Conservation (phyloP, 78 protist genomes). For the Dictyostelium firmibasis region DNA sequence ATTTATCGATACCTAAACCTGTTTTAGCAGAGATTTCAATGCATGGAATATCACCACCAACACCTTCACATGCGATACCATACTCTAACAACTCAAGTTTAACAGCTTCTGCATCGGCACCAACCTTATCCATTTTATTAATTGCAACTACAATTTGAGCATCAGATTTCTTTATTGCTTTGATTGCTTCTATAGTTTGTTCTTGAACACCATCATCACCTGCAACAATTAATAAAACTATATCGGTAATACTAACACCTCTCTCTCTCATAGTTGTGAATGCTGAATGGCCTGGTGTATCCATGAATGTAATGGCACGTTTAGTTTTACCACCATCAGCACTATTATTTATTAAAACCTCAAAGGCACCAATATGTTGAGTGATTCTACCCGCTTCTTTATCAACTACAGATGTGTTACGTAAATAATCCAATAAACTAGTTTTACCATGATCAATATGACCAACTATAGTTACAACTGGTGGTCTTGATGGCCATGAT, state of each 20-base stretch:
- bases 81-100: conserved; percentile 65
- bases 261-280: conserved; percentile 90
- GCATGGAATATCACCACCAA: conserved; percentile 89
- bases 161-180: conserved; percentile 46
- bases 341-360: neutral
- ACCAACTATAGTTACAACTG: conserved; percentile 96
- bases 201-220: conserved; percentile 93
- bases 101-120: conserved; percentile 17
- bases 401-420: conserved; percentile 83
- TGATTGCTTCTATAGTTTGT: conserved; percentile 92
- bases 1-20: conserved; percentile 67
- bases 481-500: conserved; percentile 70
- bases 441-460: conserved; percentile 98
- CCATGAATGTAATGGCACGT: conserved; percentile 87
- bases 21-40: conserved; percentile 83
- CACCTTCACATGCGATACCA: conserved; percentile 85
- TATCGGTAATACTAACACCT: conserved; percentile 92
- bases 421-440: conserved; percentile 89
- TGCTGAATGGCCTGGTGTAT: conserved; percentile 98
- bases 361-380: conserved; percentile 91
- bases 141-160: conserved; percentile 92
- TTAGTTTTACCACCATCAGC: conserved; percentile 47
- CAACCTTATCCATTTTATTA: conserved; percentile 91
- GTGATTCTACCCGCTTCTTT: conserved; percentile 98
- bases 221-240: conserved; percentile 92